Base-by-base conservation (phyloP, 176 grass and related monocot species). In the Bonia amplexicaulis region DNA sequence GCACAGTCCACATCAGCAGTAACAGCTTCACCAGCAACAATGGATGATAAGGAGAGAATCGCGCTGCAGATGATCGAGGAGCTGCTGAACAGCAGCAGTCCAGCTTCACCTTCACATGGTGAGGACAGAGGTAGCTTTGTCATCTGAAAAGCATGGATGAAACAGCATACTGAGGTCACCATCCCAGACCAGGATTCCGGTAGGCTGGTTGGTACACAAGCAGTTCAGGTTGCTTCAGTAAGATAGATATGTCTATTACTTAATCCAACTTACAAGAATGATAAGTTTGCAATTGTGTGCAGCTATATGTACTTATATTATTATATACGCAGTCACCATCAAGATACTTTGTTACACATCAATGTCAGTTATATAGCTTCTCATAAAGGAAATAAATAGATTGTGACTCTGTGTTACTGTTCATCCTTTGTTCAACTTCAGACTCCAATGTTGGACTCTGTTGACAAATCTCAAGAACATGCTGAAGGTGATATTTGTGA, bases 11-110 rank as follows among this genome's bases (percentile, higher is more conserved):
- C 88, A 44, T 73, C 89, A 57, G 73, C 84, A 74, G 76, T 79
- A 48, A 71, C 86, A 29, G 82, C 75, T 39, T 88, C 95, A 22
- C 64, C 85, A 41, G 62, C 83, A 23, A 80, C 51, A 26, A 84
- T 90, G 53, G 93, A 99, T 71, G 97, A 99, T 0, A 93, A 99
- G 84, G 88, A 99, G 61, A 92, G 84, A 73, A 93, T 99, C 27
- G 90, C 93, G 1, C 74, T 99, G 74, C 97, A 99, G 85, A 99
- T 99, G 97, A 99, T 99, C 22, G 97, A 99, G 78, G 97, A 99
- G 90, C 85, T 99, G 78, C 79, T 99, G 49, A 94, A 75, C 85
- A 83, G 87, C 54, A 94, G 89, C 20, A 86, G 83, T 84, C 91
- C 93, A 67, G 80, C 61, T 82, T 92, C 91, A 55, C 88, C 95